Percentiles rank a stretch among this genome's conserved stretches.
phyloP scores from a whole-genome alignment of 768 basidiomycete genomes.

The Sporobolomyces pararoseus region DNA sequence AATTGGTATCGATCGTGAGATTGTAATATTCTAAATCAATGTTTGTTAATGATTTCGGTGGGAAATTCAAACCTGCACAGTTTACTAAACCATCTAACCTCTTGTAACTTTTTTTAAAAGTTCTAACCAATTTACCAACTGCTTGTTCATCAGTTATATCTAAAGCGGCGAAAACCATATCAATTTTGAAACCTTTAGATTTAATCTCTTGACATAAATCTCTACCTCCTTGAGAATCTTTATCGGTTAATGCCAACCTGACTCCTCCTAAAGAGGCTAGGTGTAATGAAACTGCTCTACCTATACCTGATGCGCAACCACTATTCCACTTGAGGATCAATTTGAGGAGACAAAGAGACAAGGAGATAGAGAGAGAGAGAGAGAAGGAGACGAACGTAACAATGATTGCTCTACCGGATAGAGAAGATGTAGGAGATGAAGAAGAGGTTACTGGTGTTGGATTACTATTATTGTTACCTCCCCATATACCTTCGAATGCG shows the following conservation, averaged over 20 bases:
- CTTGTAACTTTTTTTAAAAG: constrained; percentile 35
- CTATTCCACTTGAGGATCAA: neutral
- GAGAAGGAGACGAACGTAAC: constrained; percentile 10
- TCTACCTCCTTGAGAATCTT: constrained; percentile 9
- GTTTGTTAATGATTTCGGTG: neutral
- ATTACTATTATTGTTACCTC: too few relatives aligned
- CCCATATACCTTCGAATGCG: constrained; percentile 17
- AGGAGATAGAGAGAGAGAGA: neutral
- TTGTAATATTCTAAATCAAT: constrained; percentile 5
- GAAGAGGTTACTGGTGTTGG: too few relatives aligned
- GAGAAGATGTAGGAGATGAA: neutral
- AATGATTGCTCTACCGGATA: constrained; percentile 1
- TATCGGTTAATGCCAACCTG: constrained; percentile 23
- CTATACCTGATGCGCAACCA: constrained; percentile 30
- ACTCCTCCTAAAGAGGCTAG: constrained; percentile 18
- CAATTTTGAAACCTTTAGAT: neutral
- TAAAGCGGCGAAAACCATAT: constrained; percentile 24
- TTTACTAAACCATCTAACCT: constrained; percentile 39
- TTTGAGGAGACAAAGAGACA: neutral
- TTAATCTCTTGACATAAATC: constrained; percentile 21
- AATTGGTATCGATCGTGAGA: constrained; percentile 29
- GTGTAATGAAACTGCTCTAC: constrained; percentile 24
- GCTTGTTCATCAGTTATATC: constrained; percentile 15
- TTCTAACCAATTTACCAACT: constrained; percentile 35
- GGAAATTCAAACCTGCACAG: constrained; percentile 36